These are phyloP conservation scores for Pseudogymnoascus sp. DNA, from an alignment of 2,329 filamentous ascomycete genomes.

Conservation along the genomic window DNA sequence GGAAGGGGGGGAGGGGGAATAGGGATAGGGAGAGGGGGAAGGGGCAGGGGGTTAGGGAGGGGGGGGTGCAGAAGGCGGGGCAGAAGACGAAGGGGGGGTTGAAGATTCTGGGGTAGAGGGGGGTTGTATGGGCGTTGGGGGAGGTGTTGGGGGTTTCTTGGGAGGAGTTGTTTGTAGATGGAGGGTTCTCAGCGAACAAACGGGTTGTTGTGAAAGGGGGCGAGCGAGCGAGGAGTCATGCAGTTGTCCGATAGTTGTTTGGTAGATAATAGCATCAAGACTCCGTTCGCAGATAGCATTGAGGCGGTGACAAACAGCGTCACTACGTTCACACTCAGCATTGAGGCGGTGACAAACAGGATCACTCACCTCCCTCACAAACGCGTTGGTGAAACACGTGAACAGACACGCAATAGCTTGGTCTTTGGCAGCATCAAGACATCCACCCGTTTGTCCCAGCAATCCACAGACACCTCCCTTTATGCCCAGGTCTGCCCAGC, in stretches of 20 bases:
- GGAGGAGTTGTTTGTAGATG: neutral
- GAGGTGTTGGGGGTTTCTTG: neutral
- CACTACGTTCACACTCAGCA: neutral
- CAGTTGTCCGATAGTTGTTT: neutral
- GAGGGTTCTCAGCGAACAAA: neutral
- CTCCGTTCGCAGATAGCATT: neutral
- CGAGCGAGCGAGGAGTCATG: neutral
- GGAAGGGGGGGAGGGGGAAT: constrained; percentile 34
- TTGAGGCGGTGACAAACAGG: neutral
- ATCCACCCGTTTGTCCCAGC: neutral
- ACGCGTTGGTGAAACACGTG: neutral
- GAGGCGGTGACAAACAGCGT: neutral
- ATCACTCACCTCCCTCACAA: neutral
- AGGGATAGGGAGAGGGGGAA: constrained; percentile 23
- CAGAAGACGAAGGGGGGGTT: constrained; percentile 61
- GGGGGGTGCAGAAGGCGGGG: constrained; percentile 51
- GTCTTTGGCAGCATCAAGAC: neutral
- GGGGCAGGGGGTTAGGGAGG: constrained; percentile 28
- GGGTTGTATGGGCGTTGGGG: neutral
- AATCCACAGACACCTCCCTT: too few species aligned
- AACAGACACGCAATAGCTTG: neutral
- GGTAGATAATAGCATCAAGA: neutral
- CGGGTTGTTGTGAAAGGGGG: neutral
- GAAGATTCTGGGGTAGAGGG: constrained; percentile 36
- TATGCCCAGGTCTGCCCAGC: neutral